Evolutionary conservation across 164 flowering plant genomes (phyloP), one percentile per base, ranked within the genome.

Genomic region (Amborella trichopoda): DNA sequence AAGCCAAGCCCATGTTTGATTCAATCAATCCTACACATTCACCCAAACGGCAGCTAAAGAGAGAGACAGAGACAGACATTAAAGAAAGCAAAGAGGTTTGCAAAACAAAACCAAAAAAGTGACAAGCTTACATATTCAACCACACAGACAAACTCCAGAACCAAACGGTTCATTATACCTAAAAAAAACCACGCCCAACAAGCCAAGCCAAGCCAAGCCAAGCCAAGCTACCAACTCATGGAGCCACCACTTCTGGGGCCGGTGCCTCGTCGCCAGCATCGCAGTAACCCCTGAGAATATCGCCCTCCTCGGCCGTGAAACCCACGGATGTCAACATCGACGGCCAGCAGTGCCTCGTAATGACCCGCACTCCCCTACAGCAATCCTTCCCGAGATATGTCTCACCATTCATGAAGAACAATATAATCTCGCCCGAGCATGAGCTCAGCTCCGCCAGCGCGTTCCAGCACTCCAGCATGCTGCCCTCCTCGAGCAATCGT

Each of bases 381-480:
- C 67, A 63, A 3, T n/a, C 45, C 5, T 26, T 52, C 26, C 59
- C 59, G 20, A 63, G 24, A 21, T 58, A 48, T 8, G 46, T 30
- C 43, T 57, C 62, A 4, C 67, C 67, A 23, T 53, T 58, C 44
- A 52, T 8, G 46, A 63, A 63, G 54, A 63, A 63, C 18, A 53
- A 55, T 19, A 58, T 53, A 20, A 58, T 26, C 46, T 63, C 62
- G 3, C 30, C 20, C 3, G 50, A 20, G 58, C 67, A 63, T 5
- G 67, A 41, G 10, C 46, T 49, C 3, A 63, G 50, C 53, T 63
- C 77, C 23, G 41, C 1, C 6, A 78, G 50, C 5, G 77, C 67
- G 5, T 44, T 53, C 72, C 70, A 73, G 65, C 82, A 76, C 5
- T 68, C 74, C 9, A 46, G 50, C 2, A 40, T 23, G 20, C 28